These are phyloP conservation scores for Phytopythium ostracodes DNA, from an alignment of 352 stramenopile genomes.

Conservation along the genomic window DNA sequence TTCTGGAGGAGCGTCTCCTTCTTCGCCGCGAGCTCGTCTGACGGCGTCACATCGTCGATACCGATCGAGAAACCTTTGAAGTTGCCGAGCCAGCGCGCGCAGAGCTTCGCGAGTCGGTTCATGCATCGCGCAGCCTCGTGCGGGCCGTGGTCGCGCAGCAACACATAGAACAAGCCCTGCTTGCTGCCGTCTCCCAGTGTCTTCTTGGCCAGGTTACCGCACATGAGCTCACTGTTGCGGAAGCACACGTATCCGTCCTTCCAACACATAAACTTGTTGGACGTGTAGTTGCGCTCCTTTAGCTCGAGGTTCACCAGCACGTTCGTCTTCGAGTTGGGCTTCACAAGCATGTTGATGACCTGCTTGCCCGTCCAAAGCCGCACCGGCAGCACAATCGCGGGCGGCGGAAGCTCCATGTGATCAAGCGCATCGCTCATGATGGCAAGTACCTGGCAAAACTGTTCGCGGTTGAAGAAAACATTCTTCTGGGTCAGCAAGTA, in stretches of 20 bases:
- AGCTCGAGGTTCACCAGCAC: constrained; percentile 83
- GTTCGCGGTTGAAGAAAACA: constrained; percentile 96
- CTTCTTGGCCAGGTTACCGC: constrained; percentile 98
- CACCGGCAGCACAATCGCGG: constrained; percentile 68
- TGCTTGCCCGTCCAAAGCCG: constrained; percentile 99
- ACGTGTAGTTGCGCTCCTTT: constrained; percentile 97
- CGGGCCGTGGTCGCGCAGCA: constrained; percentile 95
- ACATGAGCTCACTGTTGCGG: constrained; percentile 97
- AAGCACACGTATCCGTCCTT: constrained; percentile 98
- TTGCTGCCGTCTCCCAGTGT: constrained; percentile 98
- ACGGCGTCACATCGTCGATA: constrained; percentile 99
- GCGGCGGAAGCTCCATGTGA: constrained; percentile 87
- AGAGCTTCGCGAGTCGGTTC: constrained; percentile 98
- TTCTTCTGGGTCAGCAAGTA: constrained; percentile 99
- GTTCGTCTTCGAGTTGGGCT: constrained; percentile 87
- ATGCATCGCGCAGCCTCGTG: constrained; percentile 94
- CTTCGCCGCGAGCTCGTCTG: constrained; percentile 88
- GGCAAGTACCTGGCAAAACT: constrained; percentile 94
- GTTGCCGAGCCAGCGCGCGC: constrained; percentile 95
- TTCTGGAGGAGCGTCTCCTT: constrained; percentile 94
- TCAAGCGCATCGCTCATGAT: constrained; percentile 96
- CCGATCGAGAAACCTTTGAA: constrained; percentile 97
- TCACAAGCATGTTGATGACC: constrained; percentile 83
- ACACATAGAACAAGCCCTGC: constrained; percentile 97
- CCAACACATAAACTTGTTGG: constrained; percentile 94